Conservation (phyloP, 139 green algal genomes). For the Pseudopediastrum boryanum region DNA sequence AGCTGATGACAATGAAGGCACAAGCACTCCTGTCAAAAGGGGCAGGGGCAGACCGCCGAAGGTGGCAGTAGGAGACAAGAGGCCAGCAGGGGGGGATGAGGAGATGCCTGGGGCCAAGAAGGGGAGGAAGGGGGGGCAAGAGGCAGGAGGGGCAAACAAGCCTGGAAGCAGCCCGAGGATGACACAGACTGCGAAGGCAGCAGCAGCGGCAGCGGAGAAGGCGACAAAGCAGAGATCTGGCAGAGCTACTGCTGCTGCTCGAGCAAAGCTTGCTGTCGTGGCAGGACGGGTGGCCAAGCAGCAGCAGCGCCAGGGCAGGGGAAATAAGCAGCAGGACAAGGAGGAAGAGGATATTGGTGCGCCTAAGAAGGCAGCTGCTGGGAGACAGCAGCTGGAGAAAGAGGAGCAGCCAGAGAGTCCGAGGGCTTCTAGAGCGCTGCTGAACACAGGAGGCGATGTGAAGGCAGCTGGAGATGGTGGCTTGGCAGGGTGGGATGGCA, state of each 20-base stretch:
- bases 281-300: neutral
- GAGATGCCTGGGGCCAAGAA: neutral
- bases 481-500: no score
- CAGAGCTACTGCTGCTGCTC: neutral
- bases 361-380: neutral
- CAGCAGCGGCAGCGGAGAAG: constrained; percentile 1
- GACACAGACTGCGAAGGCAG: neutral
- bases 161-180: neutral
- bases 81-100: no score
- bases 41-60: no score
- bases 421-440: neutral
- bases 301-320: constrained; percentile 1
- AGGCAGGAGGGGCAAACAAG: constrained; percentile 8
- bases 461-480: neutral
- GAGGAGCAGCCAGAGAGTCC: constrained; percentile 18
- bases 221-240: neutral
- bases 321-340: constrained; percentile 24
- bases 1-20: no score
- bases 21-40: no score
- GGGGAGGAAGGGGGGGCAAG: constrained; percentile 5
- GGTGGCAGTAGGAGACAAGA: no score
- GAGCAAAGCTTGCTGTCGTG: neutral
- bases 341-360: neutral
- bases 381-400: neutral
- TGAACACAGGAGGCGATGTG: neutral